phyloP scores from a whole-genome alignment of 192 early-diverging fungal genomes.

The Mortierella hygrophila region DNA sequence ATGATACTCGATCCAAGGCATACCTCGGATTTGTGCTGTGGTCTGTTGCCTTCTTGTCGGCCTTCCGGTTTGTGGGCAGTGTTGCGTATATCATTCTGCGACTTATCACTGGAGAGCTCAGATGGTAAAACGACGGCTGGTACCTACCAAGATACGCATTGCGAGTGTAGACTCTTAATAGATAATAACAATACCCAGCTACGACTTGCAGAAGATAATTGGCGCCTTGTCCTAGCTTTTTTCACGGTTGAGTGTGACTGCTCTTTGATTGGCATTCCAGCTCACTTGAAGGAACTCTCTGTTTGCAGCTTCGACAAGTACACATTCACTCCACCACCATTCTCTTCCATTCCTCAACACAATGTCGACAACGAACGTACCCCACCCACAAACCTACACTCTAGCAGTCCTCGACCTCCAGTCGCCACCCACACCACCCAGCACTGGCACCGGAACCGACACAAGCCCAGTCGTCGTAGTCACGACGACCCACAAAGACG shows the following conservation, averaged over 20 bases:
- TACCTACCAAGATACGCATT: neutral
- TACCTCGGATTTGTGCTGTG: constrained; percentile 82
- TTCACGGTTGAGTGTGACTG: too few relatives aligned
- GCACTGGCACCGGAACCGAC: neutral
- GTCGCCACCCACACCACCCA: neutral
- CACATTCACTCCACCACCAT: neutral
- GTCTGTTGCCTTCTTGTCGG: constrained; percentile 77
- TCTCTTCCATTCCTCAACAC: neutral
- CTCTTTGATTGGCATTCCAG: too few relatives aligned
- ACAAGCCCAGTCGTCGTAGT: neutral
- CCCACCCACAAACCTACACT: neutral
- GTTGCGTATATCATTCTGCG: constrained; percentile 75
- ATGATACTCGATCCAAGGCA: constrained; percentile 52
- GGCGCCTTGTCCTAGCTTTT: too few relatives aligned
- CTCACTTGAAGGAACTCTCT: too few relatives aligned
- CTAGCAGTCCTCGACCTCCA: neutral
- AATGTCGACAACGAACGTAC: neutral
- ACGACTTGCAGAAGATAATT: too few relatives aligned
- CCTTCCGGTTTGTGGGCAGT: constrained; percentile 77
- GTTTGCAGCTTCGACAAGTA: neutral
- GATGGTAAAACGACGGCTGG: constrained; percentile 29
- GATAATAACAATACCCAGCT: neutral
- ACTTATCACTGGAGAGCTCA: constrained; percentile 65
- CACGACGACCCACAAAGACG: neutral
- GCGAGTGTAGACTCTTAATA: neutral